Evolutionary conservation across 1,284 basidiomycete genomes (phyloP), one percentile per base, ranked within the genome.

Genomic region (Rhizopogon parksii): DNA sequence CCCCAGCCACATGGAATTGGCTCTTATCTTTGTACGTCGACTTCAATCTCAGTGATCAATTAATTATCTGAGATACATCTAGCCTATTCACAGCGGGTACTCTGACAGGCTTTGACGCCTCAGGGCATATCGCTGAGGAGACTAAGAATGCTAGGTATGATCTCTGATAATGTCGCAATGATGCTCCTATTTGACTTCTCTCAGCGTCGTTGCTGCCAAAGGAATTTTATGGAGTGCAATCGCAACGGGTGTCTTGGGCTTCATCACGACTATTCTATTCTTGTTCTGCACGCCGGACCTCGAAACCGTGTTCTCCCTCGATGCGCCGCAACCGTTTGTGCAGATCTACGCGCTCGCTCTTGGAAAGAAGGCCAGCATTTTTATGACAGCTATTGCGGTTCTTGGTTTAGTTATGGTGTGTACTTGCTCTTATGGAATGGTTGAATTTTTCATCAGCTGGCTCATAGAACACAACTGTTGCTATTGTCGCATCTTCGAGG

Each of bases 71-170:
- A 46, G 55, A 50, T 60, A 36, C 30, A 56, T 49, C 21, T 50
- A 90, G 88, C 73, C 71, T 93, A 14, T 92, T 89, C 65, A 87
- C 88, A 1, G 82, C 88, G 1, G 88, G 89, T 9, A 88, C 84
- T 0, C 71, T 93, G 70, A 91, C 86, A 11, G 91, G 91, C 2
- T 93, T 91, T 59, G 91, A 92, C 66, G 90, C 90, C 0, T 85
- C 88, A 14, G 91, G 91, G 0, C 91, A 93, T 57, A 85, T 93
- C 53, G 89, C 89, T 2, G 91, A 93, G 68, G 91, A 93, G 68
- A 92, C 91, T 0, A 89, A 88, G 66, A 85, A 92, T 62, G 90
- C 91, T 6, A 83, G 81, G 85, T 83, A 61, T 46, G 60, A 50
- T 11, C 36, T 40, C 43, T 9, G 25, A 36, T 6, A 11, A 25